Conservation (phyloP, 2,329 filamentous ascomycete genomes). For the Talaromyces rugulosus region DNA sequence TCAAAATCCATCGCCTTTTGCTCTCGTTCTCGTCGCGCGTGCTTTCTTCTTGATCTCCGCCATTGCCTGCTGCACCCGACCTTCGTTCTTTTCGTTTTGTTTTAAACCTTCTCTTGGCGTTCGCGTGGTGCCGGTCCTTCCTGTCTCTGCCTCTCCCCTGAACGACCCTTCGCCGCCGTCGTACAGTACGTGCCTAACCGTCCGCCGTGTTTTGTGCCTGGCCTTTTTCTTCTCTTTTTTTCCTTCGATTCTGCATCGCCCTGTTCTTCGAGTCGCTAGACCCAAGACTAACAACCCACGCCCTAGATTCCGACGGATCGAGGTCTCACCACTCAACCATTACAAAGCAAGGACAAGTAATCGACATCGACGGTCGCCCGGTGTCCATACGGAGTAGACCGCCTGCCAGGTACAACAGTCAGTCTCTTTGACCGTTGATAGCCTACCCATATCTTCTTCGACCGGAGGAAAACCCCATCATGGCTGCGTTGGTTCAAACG, state of each 20-base stretch:
- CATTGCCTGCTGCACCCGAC: not conserved
- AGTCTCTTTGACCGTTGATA: constrained; percentile 16
- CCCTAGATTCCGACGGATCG: not conserved
- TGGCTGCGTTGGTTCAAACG: constrained; percentile 82
- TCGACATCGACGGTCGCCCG: not conserved
- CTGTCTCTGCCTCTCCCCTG: not conserved
- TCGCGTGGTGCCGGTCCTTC: not conserved
- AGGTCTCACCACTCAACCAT: not conserved
- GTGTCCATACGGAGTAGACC: not conserved
- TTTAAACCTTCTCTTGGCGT: not conserved
- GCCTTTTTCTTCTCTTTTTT: not conserved
- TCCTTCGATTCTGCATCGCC: not conserved
- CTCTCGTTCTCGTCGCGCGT: not conserved
- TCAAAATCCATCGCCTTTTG: not conserved
- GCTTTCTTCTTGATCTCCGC: not conserved
- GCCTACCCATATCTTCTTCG: constrained; percentile 18
- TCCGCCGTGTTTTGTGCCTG: not conserved
- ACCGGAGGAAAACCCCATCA: constrained; percentile 46
- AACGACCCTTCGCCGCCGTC: not conserved
- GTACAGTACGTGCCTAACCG: not conserved
- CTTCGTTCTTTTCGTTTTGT: not conserved
- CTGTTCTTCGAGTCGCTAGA: not conserved
- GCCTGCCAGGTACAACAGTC: constrained; percentile 8
- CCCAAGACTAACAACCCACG: not conserved
- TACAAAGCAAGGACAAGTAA: not conserved